Base-by-base conservation (phyloP, 805 yeast genomes). In the Candida takata region DNA sequence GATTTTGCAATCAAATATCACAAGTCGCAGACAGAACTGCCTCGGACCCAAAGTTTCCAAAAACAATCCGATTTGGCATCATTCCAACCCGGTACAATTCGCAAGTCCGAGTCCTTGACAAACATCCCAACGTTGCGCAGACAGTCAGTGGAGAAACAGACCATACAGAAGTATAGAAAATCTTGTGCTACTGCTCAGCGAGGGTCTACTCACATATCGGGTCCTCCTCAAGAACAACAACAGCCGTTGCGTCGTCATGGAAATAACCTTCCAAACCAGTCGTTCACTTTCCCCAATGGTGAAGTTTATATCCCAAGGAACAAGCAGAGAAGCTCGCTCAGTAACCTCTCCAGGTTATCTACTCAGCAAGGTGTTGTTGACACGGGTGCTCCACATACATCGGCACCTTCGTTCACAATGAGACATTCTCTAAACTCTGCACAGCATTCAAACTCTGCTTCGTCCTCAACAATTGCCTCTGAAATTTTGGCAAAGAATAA, bases 231-330 rank as follows among this genome's bases (percentile, higher is more conserved):
- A 19, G n/a, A 5, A 11, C 29, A 30, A 6, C 29, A 20, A 13
- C 32, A 14, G 13, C 19, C 30, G 9, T 14, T 31, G 17, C 48
- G 46, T 24, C 42, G 43, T n/a, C 39, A 37, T 29, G 28, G 32
- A 8, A 40, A 39, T 26, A 33, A 12, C 5, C 12, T 38, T 34
- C 46, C 47, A 13, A 24, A 48, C 24, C 47, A 45, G 3, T 47
- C 52, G 2, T 53, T 49, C 41, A 51, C 55, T 2, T 53, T 53
- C 38, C 58, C 58, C 15, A 53, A 53, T 27, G 58, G 58, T 27
- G 58, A 53, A 26, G 47, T 52, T 6, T 53, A 53, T 33, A 51
- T 46, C 9, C 58, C 58, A 26, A 40, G 58, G 31, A 42, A 43
- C 33, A 52, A 46, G 34, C 57, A 53, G 24, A 32, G 49, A 31